phyloP scores from a whole-genome alignment of 768 basidiomycete genomes.

The Rhizopogon rudus region DNA sequence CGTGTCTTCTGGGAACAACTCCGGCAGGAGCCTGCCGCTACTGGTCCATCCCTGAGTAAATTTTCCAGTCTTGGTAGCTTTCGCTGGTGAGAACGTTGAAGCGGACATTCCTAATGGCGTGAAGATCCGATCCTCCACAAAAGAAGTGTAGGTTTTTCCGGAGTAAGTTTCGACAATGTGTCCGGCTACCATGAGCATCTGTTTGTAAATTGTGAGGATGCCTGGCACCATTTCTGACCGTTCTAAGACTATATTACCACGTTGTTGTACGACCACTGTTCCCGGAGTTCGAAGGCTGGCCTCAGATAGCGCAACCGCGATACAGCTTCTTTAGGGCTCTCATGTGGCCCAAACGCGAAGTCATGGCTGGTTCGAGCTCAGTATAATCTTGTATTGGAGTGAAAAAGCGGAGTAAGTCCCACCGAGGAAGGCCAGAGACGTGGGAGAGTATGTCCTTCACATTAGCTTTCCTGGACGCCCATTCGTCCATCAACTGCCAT shows the following conservation, averaged over 20 bases:
- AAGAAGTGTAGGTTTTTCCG: constrained; percentile 30
- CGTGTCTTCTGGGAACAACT: constrained; percentile 23
- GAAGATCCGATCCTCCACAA: constrained; percentile 39
- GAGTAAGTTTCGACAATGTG: constrained; percentile 31
- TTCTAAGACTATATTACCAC: constrained; percentile 16
- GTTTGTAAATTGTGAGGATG: not conserved
- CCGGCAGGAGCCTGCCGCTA: constrained; percentile 29
- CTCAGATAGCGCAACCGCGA: constrained; percentile 22
- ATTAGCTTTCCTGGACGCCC: constrained; percentile 32
- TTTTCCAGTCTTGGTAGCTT: constrained; percentile 28
- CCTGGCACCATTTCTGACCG: not conserved
- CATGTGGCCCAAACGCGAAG: constrained; percentile 20
- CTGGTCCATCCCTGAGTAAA: constrained; percentile 29
- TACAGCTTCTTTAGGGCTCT: constrained; percentile 21
- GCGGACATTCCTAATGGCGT: constrained; percentile 34
- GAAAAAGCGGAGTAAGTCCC: not conserved
- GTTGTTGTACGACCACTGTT: constrained; percentile 36
- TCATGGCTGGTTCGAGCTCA: constrained; percentile 25
- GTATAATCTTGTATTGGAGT: not conserved
- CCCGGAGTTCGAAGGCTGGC: constrained; percentile 30
- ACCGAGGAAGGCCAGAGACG: constrained; percentile 36
- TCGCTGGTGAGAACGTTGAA: constrained; percentile 32
- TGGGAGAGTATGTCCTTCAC: constrained; percentile 36
- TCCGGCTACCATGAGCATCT: constrained; percentile 36
- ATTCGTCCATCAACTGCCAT: constrained; percentile 40